Evolutionary conservation across 352 stramenopile genomes (phyloP).

Genomic region (Globisporangium paddicum): DNA sequence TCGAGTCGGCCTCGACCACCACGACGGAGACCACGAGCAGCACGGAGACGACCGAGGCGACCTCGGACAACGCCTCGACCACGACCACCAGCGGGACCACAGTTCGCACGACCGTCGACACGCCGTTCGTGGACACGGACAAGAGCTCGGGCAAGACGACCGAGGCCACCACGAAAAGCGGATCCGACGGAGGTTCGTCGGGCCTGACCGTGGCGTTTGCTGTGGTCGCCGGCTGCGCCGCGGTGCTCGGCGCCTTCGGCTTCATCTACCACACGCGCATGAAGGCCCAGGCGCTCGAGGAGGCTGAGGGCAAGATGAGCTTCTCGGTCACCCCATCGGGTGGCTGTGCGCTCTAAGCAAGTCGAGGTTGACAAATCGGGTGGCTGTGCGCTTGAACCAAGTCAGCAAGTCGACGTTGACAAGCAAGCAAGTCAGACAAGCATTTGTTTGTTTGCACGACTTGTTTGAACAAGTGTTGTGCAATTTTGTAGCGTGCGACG

Average conservation of each 20-base stretch:
- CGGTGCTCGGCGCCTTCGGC: constrained; percentile 45
- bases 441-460: neutral
- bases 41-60: constrained; percentile 6
- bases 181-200: neutral
- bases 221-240: constrained; percentile 19
- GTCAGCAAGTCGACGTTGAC: neutral
- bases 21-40: neutral
- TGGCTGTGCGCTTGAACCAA: too few relatives aligned
- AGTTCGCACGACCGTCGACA: constrained; percentile 17
- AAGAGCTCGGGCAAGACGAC: constrained; percentile 12
- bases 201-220: neutral
- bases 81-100: neutral
- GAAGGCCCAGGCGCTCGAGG: constrained; percentile 50
- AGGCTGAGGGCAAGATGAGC: constrained; percentile 38
- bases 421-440: neutral
- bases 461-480: neutral
- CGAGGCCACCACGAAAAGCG: constrained; percentile 43
- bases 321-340: constrained; percentile 44
- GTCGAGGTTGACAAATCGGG: neutral
- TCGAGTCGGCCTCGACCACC: constrained; percentile 11
- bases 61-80: constrained; percentile 6
- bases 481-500: neutral
- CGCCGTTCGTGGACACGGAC: constrained; percentile 17
- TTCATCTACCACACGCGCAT: constrained; percentile 77
- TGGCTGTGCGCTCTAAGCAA: constrained; percentile 30